These are phyloP conservation scores for Reticulascus tulasneorum DNA, from an alignment of 2,329 filamentous ascomycete genomes.

Conservation along the genomic window DNA sequence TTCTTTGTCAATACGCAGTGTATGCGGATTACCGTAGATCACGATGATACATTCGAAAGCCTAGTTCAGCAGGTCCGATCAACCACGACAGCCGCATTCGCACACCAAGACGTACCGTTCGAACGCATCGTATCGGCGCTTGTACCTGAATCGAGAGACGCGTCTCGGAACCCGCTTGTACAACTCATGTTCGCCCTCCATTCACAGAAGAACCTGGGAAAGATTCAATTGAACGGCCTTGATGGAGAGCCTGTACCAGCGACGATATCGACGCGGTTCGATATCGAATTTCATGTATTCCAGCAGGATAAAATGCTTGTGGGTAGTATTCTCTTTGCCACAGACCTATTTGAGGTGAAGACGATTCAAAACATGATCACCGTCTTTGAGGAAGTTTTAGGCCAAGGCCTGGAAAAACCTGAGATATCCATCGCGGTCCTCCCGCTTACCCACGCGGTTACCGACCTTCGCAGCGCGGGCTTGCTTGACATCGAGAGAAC, in stretches of 20 bases:
- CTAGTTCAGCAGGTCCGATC: background rate
- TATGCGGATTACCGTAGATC: conserved; percentile 10
- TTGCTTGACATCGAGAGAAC: conserved; percentile 2
- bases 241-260: background rate
- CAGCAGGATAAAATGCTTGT: conserved; percentile 10
- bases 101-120: conserved; percentile 16
- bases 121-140: background rate
- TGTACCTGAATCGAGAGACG: background rate
- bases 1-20: conserved; percentile 21
- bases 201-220: background rate
- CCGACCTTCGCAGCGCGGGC: conserved; percentile 13
- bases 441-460: no score
- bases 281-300: conserved; percentile 17
- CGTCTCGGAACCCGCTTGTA: conserved; percentile 1
- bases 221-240: background rate
- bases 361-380: conserved; percentile 18
- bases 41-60: conserved; percentile 1
- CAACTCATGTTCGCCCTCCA: conserved; percentile 1
- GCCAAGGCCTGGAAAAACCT: no score
- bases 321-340: conserved; percentile 13
- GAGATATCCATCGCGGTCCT: no score
- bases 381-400: no score
- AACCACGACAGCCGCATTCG: conserved; percentile 6
- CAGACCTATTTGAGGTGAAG: no score
- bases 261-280: background rate